phyloP scores from a whole-genome alignment of 192 early-diverging fungal genomes.

The Podila minutissima region DNA sequence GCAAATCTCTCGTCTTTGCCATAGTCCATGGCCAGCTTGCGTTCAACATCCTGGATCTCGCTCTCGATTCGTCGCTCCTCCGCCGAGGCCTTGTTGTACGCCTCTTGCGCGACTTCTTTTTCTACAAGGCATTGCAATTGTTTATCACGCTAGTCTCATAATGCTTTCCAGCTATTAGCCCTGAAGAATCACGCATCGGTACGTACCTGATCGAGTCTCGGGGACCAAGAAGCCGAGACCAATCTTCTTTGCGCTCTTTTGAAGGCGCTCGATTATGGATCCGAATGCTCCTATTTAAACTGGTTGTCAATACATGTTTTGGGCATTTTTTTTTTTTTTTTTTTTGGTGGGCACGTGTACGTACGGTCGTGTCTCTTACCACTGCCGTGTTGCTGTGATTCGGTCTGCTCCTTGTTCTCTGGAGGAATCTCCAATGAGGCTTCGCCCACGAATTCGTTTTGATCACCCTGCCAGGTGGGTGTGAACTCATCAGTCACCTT shows the following conservation, averaged over 20 bases:
- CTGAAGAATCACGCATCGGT: too few species aligned
- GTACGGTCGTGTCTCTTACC: not conserved
- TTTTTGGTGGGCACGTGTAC: not conserved
- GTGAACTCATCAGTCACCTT: conserved; percentile 18
- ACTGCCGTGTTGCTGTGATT: not conserved
- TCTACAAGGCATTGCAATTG: conserved; percentile 11
- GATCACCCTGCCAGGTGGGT: conserved; percentile 24
- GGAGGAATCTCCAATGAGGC: conserved; percentile 18
- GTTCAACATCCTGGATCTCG: conserved; percentile 57
- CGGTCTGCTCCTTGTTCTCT: not conserved
- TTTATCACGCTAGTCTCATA: too few species aligned
- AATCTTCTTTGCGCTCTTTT: not conserved
- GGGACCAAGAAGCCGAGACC: conserved; percentile 29
- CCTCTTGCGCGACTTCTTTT: conserved; percentile 31
- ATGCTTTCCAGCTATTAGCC: too few species aligned
- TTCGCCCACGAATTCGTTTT: conserved; percentile 38
- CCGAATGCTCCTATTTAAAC: not conserved
- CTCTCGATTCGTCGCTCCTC: conserved; percentile 43
- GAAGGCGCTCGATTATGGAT: not conserved
- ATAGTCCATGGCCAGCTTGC: conserved; percentile 72
- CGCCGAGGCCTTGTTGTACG: conserved; percentile 32
- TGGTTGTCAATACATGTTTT: too few species aligned
- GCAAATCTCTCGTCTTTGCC: conserved; percentile 79
- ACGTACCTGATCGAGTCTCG: conserved; percentile 12
- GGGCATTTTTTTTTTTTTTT: too few species aligned